These are phyloP conservation scores for Blattamonas nauphoetae DNA, from an alignment of 78 protist species.

Conservation along the genomic window DNA sequence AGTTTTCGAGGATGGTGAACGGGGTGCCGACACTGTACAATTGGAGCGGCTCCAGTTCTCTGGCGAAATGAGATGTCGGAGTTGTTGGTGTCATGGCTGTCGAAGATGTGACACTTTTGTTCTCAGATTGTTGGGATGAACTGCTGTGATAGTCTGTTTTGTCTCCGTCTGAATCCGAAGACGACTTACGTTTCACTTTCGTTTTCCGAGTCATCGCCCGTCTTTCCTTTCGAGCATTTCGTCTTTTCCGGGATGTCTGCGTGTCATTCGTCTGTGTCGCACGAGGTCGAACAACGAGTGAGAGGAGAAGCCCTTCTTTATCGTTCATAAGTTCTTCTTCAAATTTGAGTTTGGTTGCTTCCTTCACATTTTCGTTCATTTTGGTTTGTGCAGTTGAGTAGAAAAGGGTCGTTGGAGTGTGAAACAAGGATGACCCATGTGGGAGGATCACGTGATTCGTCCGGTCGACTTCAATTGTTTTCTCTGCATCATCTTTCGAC, in stretches of 20 bases:
- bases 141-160: background rate
- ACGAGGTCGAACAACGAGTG: too few species aligned
- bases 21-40: background rate
- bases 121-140: background rate
- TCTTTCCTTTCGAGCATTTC: background rate
- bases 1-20: background rate
- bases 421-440: too few species aligned
- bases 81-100: background rate
- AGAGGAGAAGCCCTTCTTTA: too few species aligned
- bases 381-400: too few species aligned
- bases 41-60: background rate
- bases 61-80: background rate
- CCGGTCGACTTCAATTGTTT: background rate
- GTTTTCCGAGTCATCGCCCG: background rate
- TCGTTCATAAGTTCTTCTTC: too few species aligned
- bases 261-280: too few species aligned
- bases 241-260: too few species aligned
- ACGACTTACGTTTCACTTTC: background rate
- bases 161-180: background rate
- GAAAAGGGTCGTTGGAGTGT: too few species aligned
- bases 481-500: background rate
- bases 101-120: background rate
- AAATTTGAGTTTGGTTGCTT: too few species aligned
- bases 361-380: too few species aligned
- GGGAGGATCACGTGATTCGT: background rate